Percentiles rank a stretch among this genome's conserved stretches.
phyloP scores from a whole-genome alignment of 495 filamentous ascomycete species.

The Pyronema omphalodes region DNA sequence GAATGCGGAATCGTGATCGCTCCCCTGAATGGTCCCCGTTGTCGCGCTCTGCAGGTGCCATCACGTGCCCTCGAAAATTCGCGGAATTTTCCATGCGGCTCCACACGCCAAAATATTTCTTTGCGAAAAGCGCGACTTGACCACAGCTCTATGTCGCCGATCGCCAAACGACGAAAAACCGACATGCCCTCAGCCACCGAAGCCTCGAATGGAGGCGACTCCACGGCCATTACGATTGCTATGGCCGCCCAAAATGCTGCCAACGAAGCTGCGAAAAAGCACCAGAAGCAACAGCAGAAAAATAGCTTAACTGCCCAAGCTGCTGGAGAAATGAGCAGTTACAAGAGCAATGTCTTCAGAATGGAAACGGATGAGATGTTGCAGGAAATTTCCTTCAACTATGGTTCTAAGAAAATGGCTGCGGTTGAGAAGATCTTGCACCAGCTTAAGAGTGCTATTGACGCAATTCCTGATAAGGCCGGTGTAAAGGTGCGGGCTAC shows the following conservation, averaged over 20 bases:
- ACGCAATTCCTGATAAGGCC: conserved; percentile 39
- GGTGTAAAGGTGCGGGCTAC: conserved; percentile 34
- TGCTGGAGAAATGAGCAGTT: conserved; percentile 25
- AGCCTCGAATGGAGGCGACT: not conserved
- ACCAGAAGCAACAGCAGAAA: not conserved
- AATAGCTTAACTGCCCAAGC: not conserved
- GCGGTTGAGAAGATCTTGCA: conserved; percentile 52
- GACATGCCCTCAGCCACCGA: not conserved
- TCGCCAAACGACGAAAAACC: conserved; percentile 1
- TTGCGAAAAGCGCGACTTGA: not conserved
- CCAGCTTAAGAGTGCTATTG: conserved; percentile 55
- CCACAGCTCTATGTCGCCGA: not conserved
- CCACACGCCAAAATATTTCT: too few relatives aligned
- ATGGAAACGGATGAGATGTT: conserved; percentile 76
- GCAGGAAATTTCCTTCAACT: conserved; percentile 45
- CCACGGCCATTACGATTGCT: not conserved
- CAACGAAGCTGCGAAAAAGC: not conserved
- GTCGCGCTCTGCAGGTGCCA: too few relatives aligned
- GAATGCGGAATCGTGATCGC: too few relatives aligned
- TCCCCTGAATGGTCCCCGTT: too few relatives aligned
- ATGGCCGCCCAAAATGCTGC: not conserved
- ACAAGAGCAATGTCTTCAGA: conserved; percentile 61
- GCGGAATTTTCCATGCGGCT: too few relatives aligned
- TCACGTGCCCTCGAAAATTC: too few relatives aligned
- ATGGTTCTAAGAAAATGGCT: conserved; percentile 39